These are phyloP conservation scores for Fraxinus sp. DNA, from an alignment of 305 asterid genomes.

Conservation along the genomic window DNA sequence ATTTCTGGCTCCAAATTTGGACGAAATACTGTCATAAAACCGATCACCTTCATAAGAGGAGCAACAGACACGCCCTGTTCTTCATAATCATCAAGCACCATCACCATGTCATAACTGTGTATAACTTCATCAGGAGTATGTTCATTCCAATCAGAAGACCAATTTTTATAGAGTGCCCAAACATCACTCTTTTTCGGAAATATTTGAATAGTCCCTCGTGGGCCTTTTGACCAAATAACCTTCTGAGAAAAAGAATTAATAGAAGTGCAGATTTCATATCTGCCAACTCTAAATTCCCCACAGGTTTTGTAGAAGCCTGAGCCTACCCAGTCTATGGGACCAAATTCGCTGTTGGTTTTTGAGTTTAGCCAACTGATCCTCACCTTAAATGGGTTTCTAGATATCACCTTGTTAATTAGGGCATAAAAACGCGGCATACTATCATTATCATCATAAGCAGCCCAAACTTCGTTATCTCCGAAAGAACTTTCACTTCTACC, in stretches of 20 bases:
- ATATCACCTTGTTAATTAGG: slow-evolving; percentile 29
- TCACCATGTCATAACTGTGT: slow-evolving; percentile 44
- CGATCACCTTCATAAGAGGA: slow-evolving; percentile 38
- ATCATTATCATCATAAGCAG: slow-evolving; percentile 33
- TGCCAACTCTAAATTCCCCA: slow-evolving; percentile 43
- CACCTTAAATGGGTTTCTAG: slow-evolving; percentile 35
- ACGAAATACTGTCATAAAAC: slow-evolving; percentile 41
- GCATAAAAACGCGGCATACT: slow-evolving; percentile 38
- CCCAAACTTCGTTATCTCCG: slow-evolving; percentile 34
- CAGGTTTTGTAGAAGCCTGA: slow-evolving; percentile 39
- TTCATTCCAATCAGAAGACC: slow-evolving; percentile 47
- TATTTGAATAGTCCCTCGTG: slow-evolving; percentile 33
- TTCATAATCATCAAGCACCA: slow-evolving; percentile 39
- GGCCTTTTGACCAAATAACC: slow-evolving; percentile 27
- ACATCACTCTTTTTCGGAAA: slow-evolving; percentile 39
- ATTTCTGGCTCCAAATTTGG: slow-evolving; percentile 22
- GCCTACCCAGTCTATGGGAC: slow-evolving; percentile 31
- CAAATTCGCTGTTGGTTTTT: slow-evolving; percentile 31
- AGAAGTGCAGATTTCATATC: slow-evolving; percentile 18
- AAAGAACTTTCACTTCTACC: slow-evolving; percentile 27
- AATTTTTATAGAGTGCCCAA: slow-evolving; percentile 47
- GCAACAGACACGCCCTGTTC: slow-evolving; percentile 35
- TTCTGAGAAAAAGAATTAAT: slow-evolving; percentile 39
- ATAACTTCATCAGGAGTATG: slow-evolving; percentile 39
- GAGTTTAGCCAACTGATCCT: slow-evolving; percentile 41